Percentiles rank a stretch among this genome's conserved stretches.
phyloP scores from a whole-genome alignment of 257 asterid species.

The Scutellaria barbata region DNA sequence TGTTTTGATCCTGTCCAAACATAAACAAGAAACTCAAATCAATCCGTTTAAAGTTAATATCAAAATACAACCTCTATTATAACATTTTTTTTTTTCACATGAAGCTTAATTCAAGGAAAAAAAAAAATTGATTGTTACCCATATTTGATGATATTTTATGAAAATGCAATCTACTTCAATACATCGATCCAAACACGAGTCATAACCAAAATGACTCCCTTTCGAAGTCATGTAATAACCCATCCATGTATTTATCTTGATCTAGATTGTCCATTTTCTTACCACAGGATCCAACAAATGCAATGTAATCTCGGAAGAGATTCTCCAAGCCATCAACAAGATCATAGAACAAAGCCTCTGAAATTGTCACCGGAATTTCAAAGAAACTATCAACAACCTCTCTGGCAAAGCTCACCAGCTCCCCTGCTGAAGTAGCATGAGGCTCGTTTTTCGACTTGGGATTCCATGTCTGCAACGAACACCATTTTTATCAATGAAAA shows the following conservation, averaged over 20 bases:
- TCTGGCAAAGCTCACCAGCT: conserved; percentile 58
- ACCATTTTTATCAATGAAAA: not conserved
- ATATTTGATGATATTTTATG: no score
- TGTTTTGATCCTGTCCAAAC: conserved; percentile 68
- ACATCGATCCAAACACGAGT: no score
- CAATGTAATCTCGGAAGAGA: conserved; percentile 64
- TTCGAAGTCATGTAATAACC: no score
- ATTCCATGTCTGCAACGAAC: conserved; percentile 76
- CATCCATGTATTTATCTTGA: no score
- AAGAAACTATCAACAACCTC: conserved; percentile 73
- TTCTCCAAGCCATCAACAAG: conserved; percentile 74
- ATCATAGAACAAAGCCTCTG: conserved; percentile 63
- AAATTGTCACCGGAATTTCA: conserved; percentile 63
- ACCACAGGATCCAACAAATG: conserved; percentile 85
- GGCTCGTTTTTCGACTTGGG: conserved; percentile 90
- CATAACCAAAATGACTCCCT: no score
- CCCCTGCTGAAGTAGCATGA: conserved; percentile 74
- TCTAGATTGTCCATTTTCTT: conserved; percentile 2
- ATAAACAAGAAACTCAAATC: not conserved
- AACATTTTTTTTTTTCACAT: no score
- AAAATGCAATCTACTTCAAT: no score
- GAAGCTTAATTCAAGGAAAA: no score
- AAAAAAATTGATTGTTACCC: no score
- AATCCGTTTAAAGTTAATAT: not conserved
- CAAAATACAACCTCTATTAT: no score